Evolutionary conservation across 108 stramenopile genomes (phyloP).

Genomic region (Skeletonema menzelii): DNA sequence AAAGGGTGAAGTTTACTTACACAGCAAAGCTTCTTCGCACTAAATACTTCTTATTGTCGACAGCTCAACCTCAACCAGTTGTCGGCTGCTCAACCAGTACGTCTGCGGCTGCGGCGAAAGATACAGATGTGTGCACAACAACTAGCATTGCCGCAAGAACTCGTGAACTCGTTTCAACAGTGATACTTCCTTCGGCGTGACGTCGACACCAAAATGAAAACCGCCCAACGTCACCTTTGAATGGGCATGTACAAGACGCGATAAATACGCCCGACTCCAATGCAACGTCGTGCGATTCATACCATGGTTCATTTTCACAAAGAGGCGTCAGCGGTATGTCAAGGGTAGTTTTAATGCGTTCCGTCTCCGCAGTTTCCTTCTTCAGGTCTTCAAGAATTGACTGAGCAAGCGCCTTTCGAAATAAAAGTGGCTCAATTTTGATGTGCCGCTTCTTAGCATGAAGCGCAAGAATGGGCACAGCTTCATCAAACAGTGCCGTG

Average conservation of each 20-base stretch:
- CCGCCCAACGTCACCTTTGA: background rate
- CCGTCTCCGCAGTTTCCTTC: background rate
- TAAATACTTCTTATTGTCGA: too few species aligned
- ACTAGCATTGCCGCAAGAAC: conserved; percentile 14
- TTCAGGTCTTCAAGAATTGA: background rate
- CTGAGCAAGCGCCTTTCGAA: conserved; percentile 15
- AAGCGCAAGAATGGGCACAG: background rate
- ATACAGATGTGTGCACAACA: background rate
- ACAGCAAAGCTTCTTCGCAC: too few species aligned
- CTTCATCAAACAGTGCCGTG: conserved; percentile 8
- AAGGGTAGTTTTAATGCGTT: conserved; percentile 4
- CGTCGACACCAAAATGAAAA: conserved; percentile 8
- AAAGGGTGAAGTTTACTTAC: too few species aligned
- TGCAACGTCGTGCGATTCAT: background rate
- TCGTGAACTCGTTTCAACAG: background rate
- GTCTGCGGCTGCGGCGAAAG: too few species aligned
- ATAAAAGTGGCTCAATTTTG: background rate
- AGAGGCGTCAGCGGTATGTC: background rate
- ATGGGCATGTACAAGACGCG: conserved; percentile 2
- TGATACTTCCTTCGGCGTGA: background rate
- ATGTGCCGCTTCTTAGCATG: conserved; percentile 6
- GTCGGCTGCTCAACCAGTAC: too few species aligned
- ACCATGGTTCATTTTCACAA: conserved; percentile 1
- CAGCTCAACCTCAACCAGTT: too few species aligned
- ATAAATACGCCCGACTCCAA: background rate